Evolutionary conservation across 371 early-diverging fungal genomes (phyloP).

Genomic region (Capillidium heterosporum): DNA sequence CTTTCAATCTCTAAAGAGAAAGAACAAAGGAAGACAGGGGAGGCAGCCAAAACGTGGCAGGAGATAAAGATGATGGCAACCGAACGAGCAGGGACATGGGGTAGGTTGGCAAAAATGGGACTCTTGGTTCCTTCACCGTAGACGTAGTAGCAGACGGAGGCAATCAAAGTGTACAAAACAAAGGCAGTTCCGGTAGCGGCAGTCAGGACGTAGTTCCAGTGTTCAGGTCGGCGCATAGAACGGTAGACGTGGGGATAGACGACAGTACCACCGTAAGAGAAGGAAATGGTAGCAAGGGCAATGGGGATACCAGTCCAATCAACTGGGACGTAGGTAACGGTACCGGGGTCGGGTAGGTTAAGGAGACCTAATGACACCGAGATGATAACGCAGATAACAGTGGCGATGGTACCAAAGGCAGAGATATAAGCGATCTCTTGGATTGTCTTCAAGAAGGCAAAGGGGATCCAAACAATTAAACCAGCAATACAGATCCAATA

Average conservation of each 20-base stretch:
- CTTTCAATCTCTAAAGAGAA: conserved; percentile 62
- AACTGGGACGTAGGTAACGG: conserved; percentile 15
- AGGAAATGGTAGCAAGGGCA: conserved; percentile 38
- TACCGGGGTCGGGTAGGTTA: conserved; percentile 7
- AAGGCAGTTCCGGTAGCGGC: conserved; percentile 50
- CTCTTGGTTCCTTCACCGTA: conserved; percentile 48
- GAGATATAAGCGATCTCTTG: conserved; percentile 48
- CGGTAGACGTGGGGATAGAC: conserved; percentile 72
- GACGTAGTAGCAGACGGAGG: conserved; percentile 57
- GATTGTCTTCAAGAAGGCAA: conserved; percentile 43
- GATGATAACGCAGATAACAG: conserved; percentile 27
- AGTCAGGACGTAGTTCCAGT: conserved; percentile 49
- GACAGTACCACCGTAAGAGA: conserved; percentile 64
- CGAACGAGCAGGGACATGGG: conserved; percentile 33
- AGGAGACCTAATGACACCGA: conserved; percentile 1
- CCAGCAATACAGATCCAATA: conserved; percentile 34
- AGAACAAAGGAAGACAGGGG: conserved; percentile 60
- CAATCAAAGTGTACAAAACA: conserved; percentile 52
- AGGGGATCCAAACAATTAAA: conserved; percentile 44
- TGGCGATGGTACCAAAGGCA: conserved; percentile 32
- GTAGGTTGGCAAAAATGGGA: conserved; percentile 58
- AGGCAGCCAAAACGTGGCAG: conserved; percentile 57
- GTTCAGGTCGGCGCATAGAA: conserved; percentile 55
- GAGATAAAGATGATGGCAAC: conserved; percentile 58
- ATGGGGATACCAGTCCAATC: conserved; percentile 20